phyloP scores from a whole-genome alignment of 805 yeast species.

The Starmerella sirachaensis region DNA sequence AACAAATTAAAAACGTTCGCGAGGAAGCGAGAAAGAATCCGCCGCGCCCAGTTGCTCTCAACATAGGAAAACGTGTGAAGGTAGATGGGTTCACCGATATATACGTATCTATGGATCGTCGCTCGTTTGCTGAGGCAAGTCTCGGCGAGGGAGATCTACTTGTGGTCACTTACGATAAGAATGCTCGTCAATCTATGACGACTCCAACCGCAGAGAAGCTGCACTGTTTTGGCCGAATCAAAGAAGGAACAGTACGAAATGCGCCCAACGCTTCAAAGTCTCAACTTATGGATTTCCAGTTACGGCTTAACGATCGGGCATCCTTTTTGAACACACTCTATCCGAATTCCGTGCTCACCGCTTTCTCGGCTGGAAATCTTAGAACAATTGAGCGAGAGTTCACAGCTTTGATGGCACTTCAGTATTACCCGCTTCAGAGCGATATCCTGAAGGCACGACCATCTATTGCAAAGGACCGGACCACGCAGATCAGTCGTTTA shows the following conservation, averaged over 20 bases:
- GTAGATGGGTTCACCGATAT: conserved; percentile 83
- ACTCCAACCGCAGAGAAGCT: conserved; percentile 8
- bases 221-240: conserved; percentile 70
- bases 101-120: conserved; percentile 54
- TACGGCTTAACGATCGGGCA: conserved; percentile 45
- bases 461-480: conserved; percentile 25
- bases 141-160: conserved; percentile 67
- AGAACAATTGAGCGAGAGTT: conserved; percentile 88
- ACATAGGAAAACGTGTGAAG: conserved; percentile 68
- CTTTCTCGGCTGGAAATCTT: conserved; percentile 72
- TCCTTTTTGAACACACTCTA: conserved; percentile 44
- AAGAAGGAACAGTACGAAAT: conserved; percentile 36
- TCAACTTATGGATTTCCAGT: conserved; percentile 61
- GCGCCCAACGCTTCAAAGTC: conserved; percentile 29
- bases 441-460: conserved; percentile 60
- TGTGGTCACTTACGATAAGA: conserved; percentile 45
- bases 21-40: conserved; percentile 33
- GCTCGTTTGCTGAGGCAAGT: conserved; percentile 39
- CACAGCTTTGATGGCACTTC: conserved; percentile 68
- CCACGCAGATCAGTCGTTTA: conserved; percentile 34
- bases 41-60: conserved; percentile 49
- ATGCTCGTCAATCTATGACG: conserved; percentile 18
- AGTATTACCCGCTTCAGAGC: conserved; percentile 64
- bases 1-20: conserved; percentile 63
- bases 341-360: conserved; percentile 52